Evolutionary conservation across 768 basidiomycete species (phyloP).

Genomic region (Hydnomerulius pinastri): DNA sequence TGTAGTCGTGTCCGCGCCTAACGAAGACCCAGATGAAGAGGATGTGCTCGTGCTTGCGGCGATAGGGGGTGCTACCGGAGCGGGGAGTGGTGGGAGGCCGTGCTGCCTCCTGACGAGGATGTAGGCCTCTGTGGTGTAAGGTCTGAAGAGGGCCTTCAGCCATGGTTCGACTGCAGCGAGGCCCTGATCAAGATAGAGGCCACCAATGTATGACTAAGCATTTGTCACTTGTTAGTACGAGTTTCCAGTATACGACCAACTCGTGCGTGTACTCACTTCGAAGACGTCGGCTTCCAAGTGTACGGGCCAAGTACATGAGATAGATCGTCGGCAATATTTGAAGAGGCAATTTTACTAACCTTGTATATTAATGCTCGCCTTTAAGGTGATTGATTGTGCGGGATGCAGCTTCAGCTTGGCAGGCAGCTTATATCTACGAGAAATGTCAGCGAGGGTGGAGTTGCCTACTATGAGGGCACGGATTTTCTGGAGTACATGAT

Average conservation of each 20-base stretch:
- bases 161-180: slow-evolving; percentile 55
- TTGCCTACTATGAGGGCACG: slow-evolving; percentile 76
- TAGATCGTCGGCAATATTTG: not conserved
- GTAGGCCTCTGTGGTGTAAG: slow-evolving; percentile 66
- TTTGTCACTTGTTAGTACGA: slow-evolving; percentile 4
- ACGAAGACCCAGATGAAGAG: slow-evolving; percentile 12
- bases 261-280: slow-evolving; percentile 50
- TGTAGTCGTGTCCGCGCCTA: not conserved
- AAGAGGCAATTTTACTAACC: slow-evolving; percentile 42
- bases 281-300: slow-evolving; percentile 65
- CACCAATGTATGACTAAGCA: slow-evolving; percentile 74
- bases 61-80: slow-evolving; percentile 24
- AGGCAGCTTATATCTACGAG: slow-evolving; percentile 64
- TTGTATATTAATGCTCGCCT: slow-evolving; percentile 71
- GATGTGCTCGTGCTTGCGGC: slow-evolving; percentile 17
- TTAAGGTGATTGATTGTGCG: slow-evolving; percentile 71
- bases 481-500: slow-evolving; percentile 59
- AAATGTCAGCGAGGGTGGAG: slow-evolving; percentile 68
- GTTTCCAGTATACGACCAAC: not conserved
- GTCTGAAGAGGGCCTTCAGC: slow-evolving; percentile 63
- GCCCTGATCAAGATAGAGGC: slow-evolving; percentile 71
- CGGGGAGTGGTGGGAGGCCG: slow-evolving; percentile 53
- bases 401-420: slow-evolving; percentile 64
- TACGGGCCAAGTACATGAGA: slow-evolving; percentile 8
- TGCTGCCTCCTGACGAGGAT: slow-evolving; percentile 63